Evolutionary conservation across 495 filamentous ascomycete genomes (phyloP).

Genomic region (Xylaria longipes): DNA sequence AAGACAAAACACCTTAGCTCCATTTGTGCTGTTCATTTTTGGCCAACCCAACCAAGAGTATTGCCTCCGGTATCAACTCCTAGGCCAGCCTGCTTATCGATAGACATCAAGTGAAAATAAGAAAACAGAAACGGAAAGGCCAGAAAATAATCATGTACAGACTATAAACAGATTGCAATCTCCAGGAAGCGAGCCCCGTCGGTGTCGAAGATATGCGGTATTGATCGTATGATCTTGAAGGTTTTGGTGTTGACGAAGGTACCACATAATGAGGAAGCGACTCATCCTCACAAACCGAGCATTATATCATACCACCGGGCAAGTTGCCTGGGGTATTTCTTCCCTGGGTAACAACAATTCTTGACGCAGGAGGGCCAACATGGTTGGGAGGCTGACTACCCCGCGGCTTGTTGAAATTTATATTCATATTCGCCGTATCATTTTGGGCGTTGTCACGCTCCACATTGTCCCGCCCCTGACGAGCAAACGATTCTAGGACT

Average conservation of each 20-base stretch:
- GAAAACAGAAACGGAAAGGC: conserved; percentile 31
- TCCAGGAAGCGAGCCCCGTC: not conserved
- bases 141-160: conserved; percentile 38
- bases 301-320: conserved; percentile 56
- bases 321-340: conserved; percentile 39
- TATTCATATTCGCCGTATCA: not conserved
- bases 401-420: conserved; percentile 48
- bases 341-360: conserved; percentile 40
- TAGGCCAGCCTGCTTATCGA: conserved; percentile 36
- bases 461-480: conserved; percentile 43
- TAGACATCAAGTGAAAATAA: conserved; percentile 26
- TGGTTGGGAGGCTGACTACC: conserved; percentile 44
- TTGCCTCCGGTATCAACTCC: conserved; percentile 37
- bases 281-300: not conserved
- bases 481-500: conserved; percentile 59
- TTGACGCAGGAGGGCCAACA: conserved; percentile 42
- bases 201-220: conserved; percentile 18
- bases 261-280: not conserved
- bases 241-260: not conserved
- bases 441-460: conserved; percentile 37
- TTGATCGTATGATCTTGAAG: not conserved
- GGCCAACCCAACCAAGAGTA: conserved; percentile 18
- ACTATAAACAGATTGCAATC: conserved; percentile 32
- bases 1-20: conserved; percentile 20
- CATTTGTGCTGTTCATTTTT: conserved; percentile 21